These are phyloP conservation scores for Apiospora kogelbergensis DNA, from an alignment of 2,329 filamentous ascomycete genomes.

Conservation along the genomic window DNA sequence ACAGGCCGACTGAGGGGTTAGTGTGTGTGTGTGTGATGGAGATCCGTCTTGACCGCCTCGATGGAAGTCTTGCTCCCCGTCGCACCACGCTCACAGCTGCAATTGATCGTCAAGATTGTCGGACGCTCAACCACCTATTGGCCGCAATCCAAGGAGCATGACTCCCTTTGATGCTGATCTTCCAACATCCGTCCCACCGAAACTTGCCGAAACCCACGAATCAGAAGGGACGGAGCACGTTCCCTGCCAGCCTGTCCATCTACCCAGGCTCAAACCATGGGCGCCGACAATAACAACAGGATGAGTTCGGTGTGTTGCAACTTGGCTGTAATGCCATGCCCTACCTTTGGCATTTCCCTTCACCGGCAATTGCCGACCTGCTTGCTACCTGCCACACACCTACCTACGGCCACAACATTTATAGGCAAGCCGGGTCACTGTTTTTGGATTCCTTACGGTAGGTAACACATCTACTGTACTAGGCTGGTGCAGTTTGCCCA, in stretches of 20 bases:
- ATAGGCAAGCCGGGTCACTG: background rate
- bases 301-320: background rate
- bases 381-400: background rate
- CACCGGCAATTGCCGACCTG: background rate
- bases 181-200: background rate
- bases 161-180: constrained; percentile 4
- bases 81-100: constrained; percentile 4
- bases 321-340: background rate
- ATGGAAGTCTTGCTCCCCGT: background rate
- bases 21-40: background rate
- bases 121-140: constrained; percentile 2
- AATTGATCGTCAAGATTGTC: constrained; percentile 6
- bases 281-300: background rate
- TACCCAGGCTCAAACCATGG: background rate
- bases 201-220: background rate
- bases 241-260: background rate
- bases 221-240: background rate
- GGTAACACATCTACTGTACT: background rate
- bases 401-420: background rate
- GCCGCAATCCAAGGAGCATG: background rate
- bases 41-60: constrained; percentile 4
- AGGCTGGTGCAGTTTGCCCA: background rate
- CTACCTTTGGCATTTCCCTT: background rate
- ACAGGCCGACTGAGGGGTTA: background rate
- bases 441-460: background rate